Evolutionary conservation across 2,329 filamentous ascomycete species (phyloP), one percentile per base, ranked within the genome.

Genomic region (Fusarium pseudonygamai): DNA sequence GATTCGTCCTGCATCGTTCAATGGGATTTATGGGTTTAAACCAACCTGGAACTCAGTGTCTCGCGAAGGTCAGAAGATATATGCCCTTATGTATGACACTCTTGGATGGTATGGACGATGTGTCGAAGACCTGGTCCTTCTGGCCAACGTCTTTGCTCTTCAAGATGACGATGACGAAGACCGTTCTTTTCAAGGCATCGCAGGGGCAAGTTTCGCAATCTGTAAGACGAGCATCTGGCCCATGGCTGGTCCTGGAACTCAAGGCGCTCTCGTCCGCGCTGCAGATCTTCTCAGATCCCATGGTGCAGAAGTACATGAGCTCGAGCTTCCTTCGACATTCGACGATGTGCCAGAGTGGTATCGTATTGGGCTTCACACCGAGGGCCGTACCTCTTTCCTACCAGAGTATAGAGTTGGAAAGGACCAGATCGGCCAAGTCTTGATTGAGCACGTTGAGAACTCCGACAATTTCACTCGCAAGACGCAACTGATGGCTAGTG

Each of bases 1-100:
- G 3, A 89, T 93, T 55, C 86, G 91, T 0, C 91, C 91, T 0
- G 91, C 84, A 0, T 91, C 89, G 0, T 93, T 89, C 81, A 92
- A 89, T 72, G 91, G 91, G 14, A 84, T 91, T n/a, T 93, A 90
- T 70, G 90, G 85, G 2, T 83, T 92, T 71, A 93, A 93, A 78
- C 91, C 91, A 11, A 93, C 90, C 0, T 92, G 90, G 89, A 88
- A 87, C 67, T 82, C 89, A 3, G 86, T 93, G 49, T 90, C 87
- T 5, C 84, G 89, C 2, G 91, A 93, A 78, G 91, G 91, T 1
- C 84, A 87, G 63, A 90, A 88, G 79, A 81, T 89, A 9, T 91
- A 88, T 75, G 88, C 89, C 4, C 79, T 89, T 7, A 88, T 85
- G 7, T 83, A 90, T 12, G 91, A 93, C 75, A 93, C 91, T 0